phyloP scores from a whole-genome alignment of 1,139 yeast genomes.

The Candida frijolesensis region DNA sequence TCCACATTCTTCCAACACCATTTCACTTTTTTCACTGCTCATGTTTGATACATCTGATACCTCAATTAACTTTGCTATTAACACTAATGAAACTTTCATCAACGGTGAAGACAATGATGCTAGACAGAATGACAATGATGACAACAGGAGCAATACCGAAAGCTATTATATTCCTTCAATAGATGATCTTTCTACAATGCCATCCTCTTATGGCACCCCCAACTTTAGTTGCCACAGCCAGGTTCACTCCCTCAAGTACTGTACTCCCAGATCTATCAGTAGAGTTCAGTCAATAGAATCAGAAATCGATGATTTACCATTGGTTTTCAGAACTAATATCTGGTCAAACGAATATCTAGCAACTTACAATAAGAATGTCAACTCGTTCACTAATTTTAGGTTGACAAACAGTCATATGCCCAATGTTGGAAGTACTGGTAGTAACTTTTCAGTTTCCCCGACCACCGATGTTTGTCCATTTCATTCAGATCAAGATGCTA shows the following conservation, averaged over 20 bases:
- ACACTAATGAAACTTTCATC: neutral
- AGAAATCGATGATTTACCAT: constrained; percentile 17
- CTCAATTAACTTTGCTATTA: neutral
- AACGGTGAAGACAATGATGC: neutral
- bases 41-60: constrained; percentile 3
- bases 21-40: neutral
- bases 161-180: constrained; percentile 12
- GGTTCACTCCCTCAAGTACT: constrained; percentile 10
- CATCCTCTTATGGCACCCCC: constrained; percentile 4
- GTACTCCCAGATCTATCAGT: constrained; percentile 23
- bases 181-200: constrained; percentile 8
- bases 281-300: constrained; percentile 23
- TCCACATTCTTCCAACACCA: neutral
- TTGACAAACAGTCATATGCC: neutral
- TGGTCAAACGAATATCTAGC: constrained; percentile 22
- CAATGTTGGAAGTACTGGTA: neutral
- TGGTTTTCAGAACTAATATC: constrained; percentile 20
- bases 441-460: neutral
- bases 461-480: neutral
- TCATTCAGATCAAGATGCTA: neutral
- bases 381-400: constrained; percentile 2
- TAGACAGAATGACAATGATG: neutral
- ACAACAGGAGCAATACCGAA: neutral
- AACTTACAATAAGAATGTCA: neutral
- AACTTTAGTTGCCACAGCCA: neutral